Evolutionary conservation across 345 rosid genomes (phyloP).

Genomic region (Excoecaria cochinchinensis): DNA sequence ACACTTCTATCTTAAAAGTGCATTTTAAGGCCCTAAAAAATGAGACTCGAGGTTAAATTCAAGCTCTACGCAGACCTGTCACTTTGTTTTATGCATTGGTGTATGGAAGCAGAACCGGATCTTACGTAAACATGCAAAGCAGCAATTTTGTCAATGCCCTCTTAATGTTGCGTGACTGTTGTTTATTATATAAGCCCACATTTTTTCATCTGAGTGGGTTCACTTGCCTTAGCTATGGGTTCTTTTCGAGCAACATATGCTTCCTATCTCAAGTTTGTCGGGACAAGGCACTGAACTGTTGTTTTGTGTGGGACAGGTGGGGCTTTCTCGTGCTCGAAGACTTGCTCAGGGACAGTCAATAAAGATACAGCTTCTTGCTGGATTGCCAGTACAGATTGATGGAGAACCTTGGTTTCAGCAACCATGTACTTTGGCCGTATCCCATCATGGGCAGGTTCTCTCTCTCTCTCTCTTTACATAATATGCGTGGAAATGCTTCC

Average conservation of each 20-base stretch:
- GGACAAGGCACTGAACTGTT: conserved; percentile 16
- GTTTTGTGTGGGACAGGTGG: conserved; percentile 52
- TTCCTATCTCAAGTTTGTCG: neutral
- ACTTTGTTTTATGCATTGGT: neutral
- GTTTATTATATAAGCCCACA: neutral
- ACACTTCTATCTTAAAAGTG: neutral
- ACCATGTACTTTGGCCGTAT: conserved; percentile 69
- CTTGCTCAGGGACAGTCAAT: conserved; percentile 94
- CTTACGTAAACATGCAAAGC: neutral
- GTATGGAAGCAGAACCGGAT: neutral
- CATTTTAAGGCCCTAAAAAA: neutral
- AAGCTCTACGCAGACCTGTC: neutral
- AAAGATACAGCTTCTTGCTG: conserved; percentile 78
- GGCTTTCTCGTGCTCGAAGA: conserved; percentile 90
- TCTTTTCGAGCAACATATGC: neutral
- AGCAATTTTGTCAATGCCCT: neutral
- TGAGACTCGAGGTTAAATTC: neutral
- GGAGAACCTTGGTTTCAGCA: conserved; percentile 97
- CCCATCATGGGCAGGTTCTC: conserved; percentile 91
- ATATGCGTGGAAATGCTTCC: neutral
- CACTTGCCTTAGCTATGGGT: neutral
- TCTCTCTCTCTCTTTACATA: conserved; percentile 24
- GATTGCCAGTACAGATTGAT: conserved; percentile 88
- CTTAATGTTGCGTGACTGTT: neutral
- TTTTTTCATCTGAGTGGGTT: neutral